A percentile compares a stretch with the other conserved stretches of the same genome.
Conservation (phyloP, 352 stramenopile genomes). For the Pythium brachiatum region DNA sequence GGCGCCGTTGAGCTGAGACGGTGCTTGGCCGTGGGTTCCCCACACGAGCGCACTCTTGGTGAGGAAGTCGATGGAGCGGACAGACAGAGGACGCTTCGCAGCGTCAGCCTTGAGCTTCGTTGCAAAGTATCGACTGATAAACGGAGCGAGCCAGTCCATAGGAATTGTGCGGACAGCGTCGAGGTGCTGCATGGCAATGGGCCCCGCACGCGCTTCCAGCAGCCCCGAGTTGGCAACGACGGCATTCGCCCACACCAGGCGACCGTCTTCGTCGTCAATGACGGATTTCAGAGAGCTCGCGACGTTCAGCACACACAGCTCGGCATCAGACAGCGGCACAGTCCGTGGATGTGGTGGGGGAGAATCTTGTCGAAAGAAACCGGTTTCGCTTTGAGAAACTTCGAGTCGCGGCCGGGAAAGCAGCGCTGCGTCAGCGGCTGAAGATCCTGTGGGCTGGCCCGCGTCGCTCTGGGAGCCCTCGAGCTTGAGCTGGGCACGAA, state of each 20-base stretch:
- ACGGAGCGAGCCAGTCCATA: slow-evolving; percentile 60
- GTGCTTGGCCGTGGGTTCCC: slow-evolving; percentile 34
- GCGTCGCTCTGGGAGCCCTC: slow-evolving; percentile 24
- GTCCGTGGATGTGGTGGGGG: slow-evolving; percentile 19
- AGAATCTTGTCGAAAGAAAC: slow-evolving; percentile 22
- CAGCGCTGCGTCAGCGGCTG: background rate
- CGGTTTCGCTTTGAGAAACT: slow-evolving; percentile 40
- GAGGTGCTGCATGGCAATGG: slow-evolving; percentile 37
- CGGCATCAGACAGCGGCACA: slow-evolving; percentile 19
- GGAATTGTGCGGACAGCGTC: slow-evolving; percentile 41
- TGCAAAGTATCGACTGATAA: slow-evolving; percentile 78
- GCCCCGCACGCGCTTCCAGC: slow-evolving; percentile 23
- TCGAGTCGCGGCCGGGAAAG: slow-evolving; percentile 14
- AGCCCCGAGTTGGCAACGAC: slow-evolving; percentile 43
- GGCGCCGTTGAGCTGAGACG: slow-evolving; percentile 35
- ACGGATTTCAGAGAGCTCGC: slow-evolving; percentile 43
- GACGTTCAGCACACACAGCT: slow-evolving; percentile 54
- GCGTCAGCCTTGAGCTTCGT: slow-evolving; percentile 67
- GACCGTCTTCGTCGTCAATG: slow-evolving; percentile 47
- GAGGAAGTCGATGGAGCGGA: slow-evolving; percentile 76
- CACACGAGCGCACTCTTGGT: slow-evolving; percentile 71
- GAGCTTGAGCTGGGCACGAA: slow-evolving; percentile 13
- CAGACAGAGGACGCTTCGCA: slow-evolving; percentile 60
- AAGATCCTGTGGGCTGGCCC: background rate
- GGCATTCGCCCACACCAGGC: slow-evolving; percentile 65